Evolutionary conservation across 2,329 filamentous ascomycete genomes (phyloP), one percentile per base, ranked within the genome.

Genomic region (Drechslerella dactyloides): DNA sequence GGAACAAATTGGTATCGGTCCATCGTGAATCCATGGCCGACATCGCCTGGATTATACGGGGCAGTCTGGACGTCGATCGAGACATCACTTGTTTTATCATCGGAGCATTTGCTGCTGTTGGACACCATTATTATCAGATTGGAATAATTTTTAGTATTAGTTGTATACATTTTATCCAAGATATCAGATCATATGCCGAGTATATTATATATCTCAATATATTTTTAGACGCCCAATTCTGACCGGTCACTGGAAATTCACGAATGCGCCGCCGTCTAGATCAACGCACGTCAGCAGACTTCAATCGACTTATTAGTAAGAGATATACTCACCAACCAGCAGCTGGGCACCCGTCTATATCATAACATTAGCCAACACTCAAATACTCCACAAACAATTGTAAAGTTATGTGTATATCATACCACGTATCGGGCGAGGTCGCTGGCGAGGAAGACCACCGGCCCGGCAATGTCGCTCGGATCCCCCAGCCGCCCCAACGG

Each of bases 401-500:
- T 24, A 50, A 10, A 52, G n/a, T n/a, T n/a, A n/a, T n/a, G 37
- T 40, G n/a, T n/a, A 37, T 1, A 53, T 80, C 81, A 78, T 64
- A 83, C 82, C 69, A 94, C 89, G 80, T 93, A 94, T 23, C 85
- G 85, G 78, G 89, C 93, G 80, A 96, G 80, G 70, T 90, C 89
- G 77, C 88, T 90, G 0, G 89, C 91, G 77, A 96, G 81, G 79
- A 96, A 96, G 30, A 96, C 88, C 3, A 91, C 91, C 1, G 91
- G 91, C 0, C 92, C 91, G 0, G 87, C 90, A 78, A 96, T 79
- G 82, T 96, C 91, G n/a, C 78, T 78, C 15, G 90, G 86, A 75
- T 83, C 82, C 0, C 90, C 90, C n/a, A 88, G 85, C 75, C 90
- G 83, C 0, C 90, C 90, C 48, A 96, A 80, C 50, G 91, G 91